Evolutionary conservation across 106 monocot genomes (phyloP), one percentile per base, ranked within the genome.

Genomic region (Dactylorhiza incarnata): DNA sequence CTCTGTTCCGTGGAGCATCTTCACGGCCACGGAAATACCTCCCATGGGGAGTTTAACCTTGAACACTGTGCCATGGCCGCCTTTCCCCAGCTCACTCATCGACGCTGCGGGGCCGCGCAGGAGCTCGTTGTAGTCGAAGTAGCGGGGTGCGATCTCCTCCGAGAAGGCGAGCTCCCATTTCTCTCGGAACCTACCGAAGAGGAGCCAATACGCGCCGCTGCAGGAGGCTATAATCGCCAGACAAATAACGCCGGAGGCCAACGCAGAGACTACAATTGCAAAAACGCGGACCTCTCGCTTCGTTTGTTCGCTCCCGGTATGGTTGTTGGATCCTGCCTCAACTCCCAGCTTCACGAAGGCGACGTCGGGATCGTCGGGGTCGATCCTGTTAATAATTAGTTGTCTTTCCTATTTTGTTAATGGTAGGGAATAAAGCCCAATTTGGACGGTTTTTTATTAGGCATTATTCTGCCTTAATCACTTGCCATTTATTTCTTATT

Each of bases 11-110:
- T 70, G 15, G 45, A 70, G 70, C 45, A 5, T 67, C 70, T 70
- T 70, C 70, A 44, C 45, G 15, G 70, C 45, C 15, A 70, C 70
- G 45, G 44, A 6, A 15, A 37, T 3, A 1, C 13, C 70, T 1
- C 45, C 70, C 17, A 46, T 70, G 6, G 17, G 15, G 17, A 77
- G 20, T 8, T 29, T 25, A 3, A 75, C 81, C 47, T 72, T 82
- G 53, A 71, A 85, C 17, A 85, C 81, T 0, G 65, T 72, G 8
- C 85, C 81, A 16, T 72, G 75, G 9, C 74, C 81, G 5, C 85
- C 81, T 69, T 55, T 81, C 20, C 85, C 81, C 15, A 85, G 23
- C n/a, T 73, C 46, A 29, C 77, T 69, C 24, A n/a, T 72, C 25
- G 65, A 78, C 20, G 54, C 54, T 0, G 78, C 23, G 2, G 81